phyloP scores from a whole-genome alignment of 2,329 filamentous ascomycete species.

The Verticillium klebahnii region DNA sequence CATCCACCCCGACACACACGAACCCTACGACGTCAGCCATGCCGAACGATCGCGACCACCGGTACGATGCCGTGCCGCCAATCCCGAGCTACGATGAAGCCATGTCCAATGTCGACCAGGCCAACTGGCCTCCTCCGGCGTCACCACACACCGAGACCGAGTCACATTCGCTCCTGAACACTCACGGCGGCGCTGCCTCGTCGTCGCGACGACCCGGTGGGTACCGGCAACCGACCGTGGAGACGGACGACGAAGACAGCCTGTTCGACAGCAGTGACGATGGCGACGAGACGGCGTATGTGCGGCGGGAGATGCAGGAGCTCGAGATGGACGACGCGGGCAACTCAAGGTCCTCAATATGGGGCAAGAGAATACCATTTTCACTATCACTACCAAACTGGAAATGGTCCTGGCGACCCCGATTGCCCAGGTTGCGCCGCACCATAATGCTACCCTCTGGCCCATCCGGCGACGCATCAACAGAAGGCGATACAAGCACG shows the following conservation, averaged over 20 bases:
- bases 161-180: conserved; percentile 68
- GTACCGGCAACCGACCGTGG: conserved; percentile 78
- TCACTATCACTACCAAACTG: conserved; percentile 47
- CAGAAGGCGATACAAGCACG: not conserved
- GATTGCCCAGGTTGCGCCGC: conserved; percentile 42
- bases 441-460: conserved; percentile 43
- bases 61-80: conserved; percentile 36
- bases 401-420: conserved; percentile 52
- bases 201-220: conserved; percentile 44
- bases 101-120: conserved; percentile 25
- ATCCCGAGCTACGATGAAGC: conserved; percentile 35
- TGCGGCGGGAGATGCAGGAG: conserved; percentile 82
- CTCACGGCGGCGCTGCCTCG: conserved; percentile 36
- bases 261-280: conserved; percentile 46
- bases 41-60: conserved; percentile 12
- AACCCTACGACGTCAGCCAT: conserved; percentile 1
- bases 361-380: conserved; percentile 52
- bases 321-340: conserved; percentile 66
- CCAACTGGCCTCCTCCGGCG: conserved; percentile 21
- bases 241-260: conserved; percentile 65
- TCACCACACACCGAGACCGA: conserved; percentile 51
- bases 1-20: no score
- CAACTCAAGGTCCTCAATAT: conserved; percentile 35
- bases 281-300: conserved; percentile 54
- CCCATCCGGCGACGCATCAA: conserved; percentile 16